A percentile compares a stretch with the other conserved stretches of the same genome.
Conservation (phyloP, 805 yeast species). For the Kurtzmaniella fragi region DNA sequence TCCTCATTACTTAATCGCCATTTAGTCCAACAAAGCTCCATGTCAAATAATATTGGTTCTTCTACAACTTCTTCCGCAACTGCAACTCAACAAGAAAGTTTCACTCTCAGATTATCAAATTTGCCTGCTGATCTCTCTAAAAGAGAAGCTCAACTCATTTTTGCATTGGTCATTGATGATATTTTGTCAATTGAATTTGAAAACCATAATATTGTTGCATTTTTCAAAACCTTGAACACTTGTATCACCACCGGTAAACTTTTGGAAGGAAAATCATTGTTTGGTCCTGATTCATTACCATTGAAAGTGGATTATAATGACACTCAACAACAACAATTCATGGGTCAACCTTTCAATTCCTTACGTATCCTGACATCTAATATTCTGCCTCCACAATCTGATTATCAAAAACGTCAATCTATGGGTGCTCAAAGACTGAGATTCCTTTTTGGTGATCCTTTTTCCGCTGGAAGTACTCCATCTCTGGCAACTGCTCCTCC, state of each 20-base stretch:
- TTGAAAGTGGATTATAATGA: slow-evolving; percentile 32
- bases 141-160: slow-evolving; percentile 64
- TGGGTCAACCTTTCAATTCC: slow-evolving; percentile 17
- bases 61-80: neutral
- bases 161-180: slow-evolving; percentile 64
- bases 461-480: slow-evolving; percentile 12
- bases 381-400: slow-evolving; percentile 29
- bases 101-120: slow-evolving; percentile 43
- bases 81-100: slow-evolving; percentile 5
- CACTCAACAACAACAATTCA: slow-evolving; percentile 11
- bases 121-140: slow-evolving; percentile 58
- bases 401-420: slow-evolving; percentile 46
- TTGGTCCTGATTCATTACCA: slow-evolving; percentile 33
- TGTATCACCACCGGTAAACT: slow-evolving; percentile 37
- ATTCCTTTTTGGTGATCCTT: slow-evolving; percentile 65
- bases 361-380: slow-evolving; percentile 22
- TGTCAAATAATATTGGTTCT: neutral
- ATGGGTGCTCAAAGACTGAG: slow-evolving; percentile 59
- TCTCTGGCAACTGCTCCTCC: slow-evolving; percentile 3
- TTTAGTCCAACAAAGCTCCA: slow-evolving; percentile 1
- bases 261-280: slow-evolving; percentile 35
- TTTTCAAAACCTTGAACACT: slow-evolving; percentile 32
- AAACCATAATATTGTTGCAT: slow-evolving; percentile 29
- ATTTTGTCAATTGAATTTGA: slow-evolving; percentile 44
- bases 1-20: neutral